Base-by-base conservation (phyloP, 1,284 basidiomycete species). In the Malassezia cuniculi region DNA sequence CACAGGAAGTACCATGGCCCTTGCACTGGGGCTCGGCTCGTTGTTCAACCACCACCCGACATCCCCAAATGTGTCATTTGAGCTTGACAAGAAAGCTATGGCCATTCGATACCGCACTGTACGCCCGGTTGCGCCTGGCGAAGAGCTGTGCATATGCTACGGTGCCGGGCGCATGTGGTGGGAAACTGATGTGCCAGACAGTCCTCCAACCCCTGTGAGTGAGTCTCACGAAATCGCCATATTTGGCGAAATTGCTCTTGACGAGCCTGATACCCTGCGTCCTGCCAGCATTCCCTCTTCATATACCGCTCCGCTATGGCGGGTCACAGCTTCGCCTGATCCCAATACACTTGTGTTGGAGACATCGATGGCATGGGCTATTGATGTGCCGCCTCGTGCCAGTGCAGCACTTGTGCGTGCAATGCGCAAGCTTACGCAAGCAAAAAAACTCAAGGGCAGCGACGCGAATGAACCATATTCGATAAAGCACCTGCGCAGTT, bases 1-100 rank as follows among this genome's bases (percentile, higher is more conserved):
- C 32, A 75, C 77, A 49, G 55, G 59, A 6, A 80, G 80, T 0
- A 75, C 77, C 2, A 85, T 85, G 82, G 87, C 82, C 0, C 73
- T 95, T 2, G 82, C 83, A 0, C 68, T 90, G 0, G 87, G 87
- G 1, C 72, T 90, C 19, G 86, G 82, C 7, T 82, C 81, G 1
- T 60, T 85, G 4, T 85, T 86, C 69, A 85, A 85, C 55, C 82
- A 84, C 64, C 77, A 78, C 0, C 69, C 74, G 12, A 51, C 55
- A 1, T 21, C 18, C 2, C 82, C 82, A 2, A 86, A 85, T 58
- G 75, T 85, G 12, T 77, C 77, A 0, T 85, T 77, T 63, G 70
- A 69, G 3, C 62, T 81, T 9, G 59, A 70, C 31, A 47, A 58
- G 8, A 24, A 33, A 0, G 74, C 71, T 0, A 75, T 81, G 31